Evolutionary conservation across 805 yeast species (phyloP).

Genomic region (Kregervanrija delftensis): DNA sequence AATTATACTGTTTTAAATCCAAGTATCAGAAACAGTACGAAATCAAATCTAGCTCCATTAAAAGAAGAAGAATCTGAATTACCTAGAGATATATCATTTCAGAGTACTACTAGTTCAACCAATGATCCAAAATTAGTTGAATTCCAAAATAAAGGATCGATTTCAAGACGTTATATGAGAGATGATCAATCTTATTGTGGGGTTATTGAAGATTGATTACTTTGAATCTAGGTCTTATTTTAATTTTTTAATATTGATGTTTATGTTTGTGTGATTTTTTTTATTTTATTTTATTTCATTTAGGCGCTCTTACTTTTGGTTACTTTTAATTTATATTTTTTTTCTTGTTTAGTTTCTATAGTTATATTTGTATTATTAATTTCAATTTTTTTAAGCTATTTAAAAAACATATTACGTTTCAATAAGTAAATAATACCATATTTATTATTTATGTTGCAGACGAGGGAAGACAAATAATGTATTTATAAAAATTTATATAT

Average conservation of each 20-base stretch:
- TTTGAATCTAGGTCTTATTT: background rate
- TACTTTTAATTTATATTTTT: background rate
- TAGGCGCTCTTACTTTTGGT: background rate
- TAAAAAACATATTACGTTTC: background rate
- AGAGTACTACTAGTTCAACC: constrained; percentile 2
- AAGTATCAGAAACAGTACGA: too few species aligned
- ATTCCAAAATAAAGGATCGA: constrained; percentile 7
- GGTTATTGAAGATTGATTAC: constrained; percentile 1
- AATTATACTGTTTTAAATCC: background rate
- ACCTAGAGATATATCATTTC: constrained; percentile 7
- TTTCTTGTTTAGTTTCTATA: background rate
- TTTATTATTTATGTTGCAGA: background rate
- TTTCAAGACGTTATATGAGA: constrained; percentile 1
- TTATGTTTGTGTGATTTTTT: background rate
- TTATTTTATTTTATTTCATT: background rate
- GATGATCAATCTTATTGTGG: constrained; percentile 8
- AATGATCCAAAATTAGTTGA: constrained; percentile 11
- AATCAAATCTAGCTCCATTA: constrained; percentile 1
- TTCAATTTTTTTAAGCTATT: too few species aligned
- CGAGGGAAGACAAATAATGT: background rate
- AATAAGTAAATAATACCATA: background rate
- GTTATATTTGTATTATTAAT: too few species aligned
- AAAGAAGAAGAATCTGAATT: constrained; percentile 3
- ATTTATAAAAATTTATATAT: background rate
- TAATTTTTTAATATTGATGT: background rate